Base-by-base conservation (phyloP, 371 early-diverging fungal species). In the Rhizopus delemar region DNA sequence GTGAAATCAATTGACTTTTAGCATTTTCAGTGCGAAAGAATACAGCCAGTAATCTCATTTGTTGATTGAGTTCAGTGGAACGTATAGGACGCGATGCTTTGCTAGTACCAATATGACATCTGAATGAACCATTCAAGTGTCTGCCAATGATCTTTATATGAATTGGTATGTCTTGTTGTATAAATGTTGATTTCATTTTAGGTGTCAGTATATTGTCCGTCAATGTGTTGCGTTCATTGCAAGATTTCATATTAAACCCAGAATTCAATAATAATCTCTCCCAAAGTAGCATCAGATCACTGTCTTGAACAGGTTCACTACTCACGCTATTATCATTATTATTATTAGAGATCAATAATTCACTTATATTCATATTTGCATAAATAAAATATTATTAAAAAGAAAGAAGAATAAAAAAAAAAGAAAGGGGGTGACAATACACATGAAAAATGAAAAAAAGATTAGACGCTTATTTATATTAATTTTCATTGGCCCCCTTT, bases 21-120 rank as follows among this genome's bases (percentile, higher is more conserved):
- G 62, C 56, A 38, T 63, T 74, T 22, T 75, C 74, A 16, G 74
- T 66, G 13, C 72, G 57, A 35, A 75, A 79, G 35, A 79, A 79
- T 4, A 79, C 74, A 2, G 65, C 72, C 34, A 79, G 34, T 4
- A 79, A 53, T 16, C 72, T 62, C 79, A 79, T 79, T 29, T 75
- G 72, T 15, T 57, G 61, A 48, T 62, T 58, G 8, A 79, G 32
- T 53, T 75, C 76, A n/a, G 62, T 63, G 2, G 76, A 72, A 31
- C 60, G 68, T 13, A 79, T 75, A 5, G 79, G 76, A 2, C 70
- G 68, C 28, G 75, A 71, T 32, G 70, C 60, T 61, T 78, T 79
- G 41, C 79, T 75, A 0, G 72, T 74, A 3, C 79, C 74, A 52
- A 79, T 71, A 41, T 74, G 74, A 55, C 79, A 79, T 33, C 76